Base-by-base conservation (phyloP, 441 rosid genomes). In the Sinapis alba region DNA sequence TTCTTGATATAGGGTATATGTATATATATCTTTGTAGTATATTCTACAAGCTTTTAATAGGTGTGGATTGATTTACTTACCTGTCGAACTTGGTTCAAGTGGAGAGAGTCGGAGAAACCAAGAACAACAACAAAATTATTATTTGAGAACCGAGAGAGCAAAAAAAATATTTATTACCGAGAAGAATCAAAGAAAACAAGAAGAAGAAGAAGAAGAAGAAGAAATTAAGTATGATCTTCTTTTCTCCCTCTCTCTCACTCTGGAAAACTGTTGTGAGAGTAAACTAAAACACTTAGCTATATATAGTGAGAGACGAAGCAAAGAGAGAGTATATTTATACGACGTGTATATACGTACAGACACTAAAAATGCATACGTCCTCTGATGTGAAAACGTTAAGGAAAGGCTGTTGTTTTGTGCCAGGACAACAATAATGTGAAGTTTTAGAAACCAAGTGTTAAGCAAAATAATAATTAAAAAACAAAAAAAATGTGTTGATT, bases 91-190 rank as follows among this genome's bases (percentile, higher is more conserved):
- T 50, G 43, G 51, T 72, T 47, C 47, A 36, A 71, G 12, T 24
- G 72, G 58, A 20, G 65, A 58, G 68, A 47, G 73, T 21, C 64
- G 69, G 59, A 66, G 72, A 60, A 65, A 72, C 69, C 73, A 16
- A 72, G 63, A 72, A 67, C 41, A 57, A 23, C 32, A 56, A 23
- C 15, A 23, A 12, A 12, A 1, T 13, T 13, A 12, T 12, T 11
- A 24, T 57, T 8, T 57, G 9, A 54, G 30, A 56, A 56, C 61
- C 0, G 32, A 57, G 61, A n/a, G 19, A 11, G 2, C n/a, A n/a
- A n/a, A 56, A 23, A n/a, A 43, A 34, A 2, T 57, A 6, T 57
- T 12, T 28, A 43, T 19, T 62, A 21, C 30, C 20, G 16, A 60
- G 73, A 68, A 61, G 32, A 26, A 26, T 38, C n/a, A 75, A 53